phyloP scores from a whole-genome alignment of 2,329 filamentous ascomycete genomes.

The Dactylellina parvicollis region DNA sequence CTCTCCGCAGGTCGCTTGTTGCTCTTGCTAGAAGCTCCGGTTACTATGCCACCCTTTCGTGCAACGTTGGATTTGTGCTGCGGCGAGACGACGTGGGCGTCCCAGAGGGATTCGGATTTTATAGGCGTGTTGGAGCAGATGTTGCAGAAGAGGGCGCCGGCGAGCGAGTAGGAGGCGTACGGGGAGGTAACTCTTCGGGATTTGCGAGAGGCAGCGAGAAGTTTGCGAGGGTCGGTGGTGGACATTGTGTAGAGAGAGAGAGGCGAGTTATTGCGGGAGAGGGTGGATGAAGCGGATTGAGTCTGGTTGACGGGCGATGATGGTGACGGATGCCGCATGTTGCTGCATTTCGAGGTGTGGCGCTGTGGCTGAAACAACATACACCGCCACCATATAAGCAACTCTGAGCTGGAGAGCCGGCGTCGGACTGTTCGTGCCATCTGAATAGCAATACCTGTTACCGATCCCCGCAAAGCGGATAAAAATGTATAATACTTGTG shows the following conservation, averaged over 20 bases:
- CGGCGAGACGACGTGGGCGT: constrained; percentile 63
- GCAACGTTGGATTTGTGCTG: constrained; percentile 64
- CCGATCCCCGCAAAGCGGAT: too few relatives aligned
- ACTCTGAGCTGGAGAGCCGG: too few relatives aligned
- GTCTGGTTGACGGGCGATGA: constrained; percentile 29
- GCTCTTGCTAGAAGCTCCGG: constrained; percentile 25
- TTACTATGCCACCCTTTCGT: constrained; percentile 56
- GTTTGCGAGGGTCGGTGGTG: constrained; percentile 82
- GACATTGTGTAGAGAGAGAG: constrained; percentile 16
- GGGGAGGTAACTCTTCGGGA: constrained; percentile 77
- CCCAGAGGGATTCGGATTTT: constrained; percentile 65
- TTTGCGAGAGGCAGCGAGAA: constrained; percentile 80
- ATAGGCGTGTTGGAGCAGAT: constrained; percentile 74
- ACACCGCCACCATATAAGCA: too few relatives aligned
- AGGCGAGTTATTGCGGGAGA: not conserved
- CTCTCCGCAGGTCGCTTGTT: constrained; percentile 58
- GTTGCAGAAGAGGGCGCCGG: constrained; percentile 74
- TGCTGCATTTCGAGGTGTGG: not conserved
- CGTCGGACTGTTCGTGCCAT: too few relatives aligned
- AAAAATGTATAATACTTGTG: too few relatives aligned
- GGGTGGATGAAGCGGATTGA: not conserved
- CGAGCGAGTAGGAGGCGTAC: constrained; percentile 73
- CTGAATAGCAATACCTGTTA: too few relatives aligned
- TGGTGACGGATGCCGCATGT: too few relatives aligned
- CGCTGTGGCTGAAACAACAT: not conserved